A percentile compares a stretch with the other conserved stretches of the same genome.
Conservation (phyloP, 140 eudicot species). For the Flaveria floridana region DNA sequence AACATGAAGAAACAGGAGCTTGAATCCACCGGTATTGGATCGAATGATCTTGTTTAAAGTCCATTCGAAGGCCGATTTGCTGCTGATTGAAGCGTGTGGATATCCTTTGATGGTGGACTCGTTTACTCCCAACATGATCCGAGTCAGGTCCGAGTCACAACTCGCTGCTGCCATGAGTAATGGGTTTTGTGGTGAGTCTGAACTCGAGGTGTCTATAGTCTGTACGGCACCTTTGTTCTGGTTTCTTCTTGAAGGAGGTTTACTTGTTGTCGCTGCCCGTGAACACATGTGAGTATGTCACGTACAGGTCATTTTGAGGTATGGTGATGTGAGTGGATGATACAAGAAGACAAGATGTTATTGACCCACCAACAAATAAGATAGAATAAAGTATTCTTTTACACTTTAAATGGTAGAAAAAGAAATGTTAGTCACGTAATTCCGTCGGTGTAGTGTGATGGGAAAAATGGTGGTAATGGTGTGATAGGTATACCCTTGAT, state of each 20-base stretch:
- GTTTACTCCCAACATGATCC: conserved; percentile 79
- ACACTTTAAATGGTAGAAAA: no score
- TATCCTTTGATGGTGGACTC: conserved; percentile 87
- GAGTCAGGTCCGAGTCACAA: conserved; percentile 54
- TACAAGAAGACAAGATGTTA: background rate
- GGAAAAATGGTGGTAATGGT: no score
- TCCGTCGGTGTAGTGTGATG: no score
- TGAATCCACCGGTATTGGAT: conserved; percentile 69
- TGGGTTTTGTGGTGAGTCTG: background rate
- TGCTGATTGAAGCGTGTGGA: conserved; percentile 88
- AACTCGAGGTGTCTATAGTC: background rate
- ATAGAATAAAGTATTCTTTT: background rate
- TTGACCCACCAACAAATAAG: background rate
- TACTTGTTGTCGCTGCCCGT: conserved; percentile 18
- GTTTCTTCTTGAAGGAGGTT: conserved; percentile 2
- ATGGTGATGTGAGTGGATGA: conserved; percentile 4
- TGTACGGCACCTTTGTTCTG: background rate
- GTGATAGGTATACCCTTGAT: no score
- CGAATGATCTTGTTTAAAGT: conserved; percentile 76
- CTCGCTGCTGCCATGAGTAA: conserved; percentile 36
- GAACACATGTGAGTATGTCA: conserved; percentile 21
- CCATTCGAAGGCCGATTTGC: conserved; percentile 91
- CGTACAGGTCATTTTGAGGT: conserved; percentile 7
- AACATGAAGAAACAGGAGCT: conserved; percentile 81
- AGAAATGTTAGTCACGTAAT: no score